Evolutionary conservation across 2,329 filamentous ascomycete species (phyloP).

Genomic region (Alternaria infectoria): DNA sequence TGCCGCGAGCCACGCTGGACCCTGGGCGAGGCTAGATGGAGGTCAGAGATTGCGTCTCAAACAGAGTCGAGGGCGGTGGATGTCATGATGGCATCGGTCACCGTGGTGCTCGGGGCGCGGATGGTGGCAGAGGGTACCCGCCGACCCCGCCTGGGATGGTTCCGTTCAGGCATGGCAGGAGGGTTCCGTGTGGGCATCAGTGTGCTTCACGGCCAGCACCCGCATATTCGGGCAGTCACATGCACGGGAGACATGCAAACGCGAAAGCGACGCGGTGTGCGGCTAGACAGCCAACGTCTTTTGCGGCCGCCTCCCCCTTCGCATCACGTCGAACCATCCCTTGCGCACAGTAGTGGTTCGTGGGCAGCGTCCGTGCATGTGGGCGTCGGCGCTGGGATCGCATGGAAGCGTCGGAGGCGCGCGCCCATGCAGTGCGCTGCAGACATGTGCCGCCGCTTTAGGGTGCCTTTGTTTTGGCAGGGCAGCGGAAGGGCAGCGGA

Average conservation of each 20-base stretch:
- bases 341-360: conserved; percentile 18
- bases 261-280: neutral
- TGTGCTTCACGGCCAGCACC: conserved; percentile 6
- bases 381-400: conserved; percentile 22
- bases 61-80: neutral
- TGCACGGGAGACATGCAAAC: conserved; percentile 3
- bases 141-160: conserved; percentile 4
- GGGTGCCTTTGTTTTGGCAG: conserved; percentile 1
- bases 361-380: conserved; percentile 19
- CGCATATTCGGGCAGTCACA: conserved; percentile 17
- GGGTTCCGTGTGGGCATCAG: neutral
- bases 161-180: neutral
- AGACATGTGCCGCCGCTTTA: conserved; percentile 23
- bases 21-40: conserved; percentile 1
- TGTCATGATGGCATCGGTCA: conserved; percentile 2
- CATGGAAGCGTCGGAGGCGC: conserved; percentile 18
- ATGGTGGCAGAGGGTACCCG: conserved; percentile 10
- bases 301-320: conserved; percentile 4
- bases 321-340: conserved; percentile 3
- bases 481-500: neutral
- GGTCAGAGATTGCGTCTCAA: neutral
- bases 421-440: conserved; percentile 11
- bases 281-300: neutral
- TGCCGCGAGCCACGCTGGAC: conserved; percentile 10
- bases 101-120: neutral